A percentile compares a stretch with the other conserved stretches of the same genome.
phyloP scores from a whole-genome alignment of 2,329 filamentous ascomycete genomes.

The Periconia digitata region DNA sequence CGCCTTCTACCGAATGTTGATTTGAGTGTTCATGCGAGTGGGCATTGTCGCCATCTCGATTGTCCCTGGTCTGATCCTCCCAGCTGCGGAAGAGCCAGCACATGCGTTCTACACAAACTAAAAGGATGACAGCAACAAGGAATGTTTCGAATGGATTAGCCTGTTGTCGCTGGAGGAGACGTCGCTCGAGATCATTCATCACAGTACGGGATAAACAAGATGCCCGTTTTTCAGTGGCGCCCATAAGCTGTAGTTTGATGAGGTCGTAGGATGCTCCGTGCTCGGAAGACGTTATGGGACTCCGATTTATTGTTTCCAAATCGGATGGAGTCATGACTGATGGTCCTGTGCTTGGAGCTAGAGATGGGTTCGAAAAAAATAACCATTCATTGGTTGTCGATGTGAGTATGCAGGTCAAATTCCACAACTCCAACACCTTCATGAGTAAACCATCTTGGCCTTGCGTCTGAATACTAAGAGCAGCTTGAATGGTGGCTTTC shows the following conservation, averaged over 20 bases:
- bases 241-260: conserved; percentile 57
- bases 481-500: conserved; percentile 49
- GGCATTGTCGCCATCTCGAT: neutral
- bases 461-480: conserved; percentile 31
- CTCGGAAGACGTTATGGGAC: conserved; percentile 27
- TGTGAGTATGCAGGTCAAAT: conserved; percentile 57
- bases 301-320: conserved; percentile 29
- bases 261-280: conserved; percentile 51
- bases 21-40: conserved; percentile 6
- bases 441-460: conserved; percentile 51
- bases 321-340: conserved; percentile 34
- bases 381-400: conserved; percentile 52
- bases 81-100: conserved; percentile 60
- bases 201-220: conserved; percentile 55
- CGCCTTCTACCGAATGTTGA: conserved; percentile 12
- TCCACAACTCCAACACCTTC: conserved; percentile 59
- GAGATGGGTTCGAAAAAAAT: conserved; percentile 50
- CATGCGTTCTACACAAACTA: conserved; percentile 62
- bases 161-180: conserved; percentile 60
- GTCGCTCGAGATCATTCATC: conserved; percentile 62
- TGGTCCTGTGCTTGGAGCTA: conserved; percentile 35
- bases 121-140: conserved; percentile 59
- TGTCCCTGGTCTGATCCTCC: conserved; percentile 37
- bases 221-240: conserved; percentile 58
- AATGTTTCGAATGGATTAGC: conserved; percentile 61